Evolutionary conservation across 129 eudicot species (phyloP).

Genomic region (Artemisia argyi): DNA sequence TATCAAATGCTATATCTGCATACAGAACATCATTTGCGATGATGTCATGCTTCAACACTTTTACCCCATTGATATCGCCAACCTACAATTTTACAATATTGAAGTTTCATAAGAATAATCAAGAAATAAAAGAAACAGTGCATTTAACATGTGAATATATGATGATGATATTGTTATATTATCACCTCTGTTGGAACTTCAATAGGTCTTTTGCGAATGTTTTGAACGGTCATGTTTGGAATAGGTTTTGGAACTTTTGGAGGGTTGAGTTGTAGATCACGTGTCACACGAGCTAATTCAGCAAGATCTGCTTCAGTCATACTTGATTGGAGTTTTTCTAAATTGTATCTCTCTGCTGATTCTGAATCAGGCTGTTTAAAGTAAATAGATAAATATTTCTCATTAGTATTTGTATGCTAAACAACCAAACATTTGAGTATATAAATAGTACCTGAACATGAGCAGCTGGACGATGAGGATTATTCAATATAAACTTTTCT

Average conservation of each 20-base stretch:
- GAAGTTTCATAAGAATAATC: conserved; percentile 7
- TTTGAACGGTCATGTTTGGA: conserved; percentile 64
- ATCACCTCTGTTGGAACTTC: conserved; percentile 75
- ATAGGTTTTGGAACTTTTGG: conserved; percentile 68
- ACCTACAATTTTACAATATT: conserved; percentile 36
- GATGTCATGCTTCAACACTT: conserved; percentile 65
- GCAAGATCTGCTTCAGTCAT: conserved; percentile 87
- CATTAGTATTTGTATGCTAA: conserved; percentile 12
- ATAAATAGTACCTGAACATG: conserved; percentile 58
- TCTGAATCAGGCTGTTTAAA: conserved; percentile 72
- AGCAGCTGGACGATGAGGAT: conserved; percentile 70
- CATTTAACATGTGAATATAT: background rate
- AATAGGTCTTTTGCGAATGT: conserved; percentile 64
- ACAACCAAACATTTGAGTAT: background rate
- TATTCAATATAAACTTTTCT: conserved; percentile 62
- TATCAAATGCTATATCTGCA: conserved; percentile 87
- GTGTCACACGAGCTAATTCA: conserved; percentile 79
- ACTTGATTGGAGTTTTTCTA: conserved; percentile 64
- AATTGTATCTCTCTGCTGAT: conserved; percentile 53
- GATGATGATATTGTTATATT: background rate
- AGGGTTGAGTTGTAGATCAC: conserved; percentile 65
- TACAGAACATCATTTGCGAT: conserved; percentile 96
- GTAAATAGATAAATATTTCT: background rate
- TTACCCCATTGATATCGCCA: conserved; percentile 74
- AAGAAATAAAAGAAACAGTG: conserved; percentile 19